Conservation (phyloP, 139 green algal species). For the Auxenochlorella protothecoides region DNA sequence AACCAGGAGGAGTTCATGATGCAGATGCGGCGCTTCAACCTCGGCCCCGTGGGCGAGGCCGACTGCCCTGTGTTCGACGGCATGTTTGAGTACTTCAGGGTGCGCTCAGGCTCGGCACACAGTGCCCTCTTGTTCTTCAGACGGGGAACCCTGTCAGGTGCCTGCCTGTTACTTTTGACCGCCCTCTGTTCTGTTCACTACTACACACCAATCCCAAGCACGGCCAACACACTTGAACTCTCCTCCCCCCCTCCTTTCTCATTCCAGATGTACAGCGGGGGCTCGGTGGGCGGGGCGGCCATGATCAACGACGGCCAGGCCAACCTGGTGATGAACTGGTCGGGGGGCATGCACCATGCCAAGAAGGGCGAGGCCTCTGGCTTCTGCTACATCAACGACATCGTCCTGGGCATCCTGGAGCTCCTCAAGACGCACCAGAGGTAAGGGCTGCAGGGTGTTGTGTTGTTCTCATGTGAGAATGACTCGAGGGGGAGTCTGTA, state of each 20-base stretch:
- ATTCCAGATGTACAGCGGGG: slow-evolving; percentile 60
- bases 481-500: no score
- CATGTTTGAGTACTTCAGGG: slow-evolving; percentile 91
- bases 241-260: neutral
- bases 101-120: neutral
- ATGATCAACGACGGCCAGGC: slow-evolving; percentile 73
- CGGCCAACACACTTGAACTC: neutral
- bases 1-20: slow-evolving; percentile 88
- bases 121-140: neutral
- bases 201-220: no score
- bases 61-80: slow-evolving; percentile 98
- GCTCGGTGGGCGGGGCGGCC: slow-evolving; percentile 77
- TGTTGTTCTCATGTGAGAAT: no score
- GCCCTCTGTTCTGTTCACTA: no score
- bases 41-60: slow-evolving; percentile 79
- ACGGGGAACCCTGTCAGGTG: neutral
- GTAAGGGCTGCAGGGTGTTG: neutral
- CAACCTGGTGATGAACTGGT: slow-evolving; percentile 95
- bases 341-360: slow-evolving; percentile 93
- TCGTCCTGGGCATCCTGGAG: slow-evolving; percentile 95
- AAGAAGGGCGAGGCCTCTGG: slow-evolving; percentile 76
- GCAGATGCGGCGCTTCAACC: slow-evolving; percentile 91
- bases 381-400: slow-evolving; percentile 99
- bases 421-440: slow-evolving; percentile 76
- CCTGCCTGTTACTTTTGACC: no score